Conservation (phyloP, 78 protist species). For the Cavenderia fasciculata region DNA sequence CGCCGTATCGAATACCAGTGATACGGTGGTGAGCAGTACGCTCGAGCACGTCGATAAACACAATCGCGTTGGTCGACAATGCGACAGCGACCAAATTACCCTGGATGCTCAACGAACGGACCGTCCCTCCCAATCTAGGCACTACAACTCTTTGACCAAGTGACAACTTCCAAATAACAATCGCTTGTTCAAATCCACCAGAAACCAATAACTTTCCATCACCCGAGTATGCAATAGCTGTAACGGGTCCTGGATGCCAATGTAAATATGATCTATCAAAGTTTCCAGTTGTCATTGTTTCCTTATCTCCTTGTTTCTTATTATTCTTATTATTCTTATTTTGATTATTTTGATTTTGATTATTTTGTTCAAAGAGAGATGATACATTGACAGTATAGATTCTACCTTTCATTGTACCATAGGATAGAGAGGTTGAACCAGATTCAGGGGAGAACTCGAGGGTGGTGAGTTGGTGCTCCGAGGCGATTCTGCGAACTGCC, state of each 20-base stretch:
- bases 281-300: no score
- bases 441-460: no score
- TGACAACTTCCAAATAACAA: constrained; percentile 10
- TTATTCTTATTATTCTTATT: no score
- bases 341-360: background rate
- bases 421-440: background rate
- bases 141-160: constrained; percentile 4
- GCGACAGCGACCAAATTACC: background rate
- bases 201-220: constrained; percentile 45
- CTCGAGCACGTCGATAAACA: constrained; percentile 2
- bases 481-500: no score
- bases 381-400: no score
- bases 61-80: constrained; percentile 2
- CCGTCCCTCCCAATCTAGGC: constrained; percentile 59
- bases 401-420: background rate
- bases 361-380: background rate
- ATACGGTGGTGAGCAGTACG: background rate
- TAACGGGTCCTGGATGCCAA: constrained; percentile 57
- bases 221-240: background rate
- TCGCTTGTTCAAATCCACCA: constrained; percentile 47
- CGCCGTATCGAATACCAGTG: background rate
- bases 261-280: constrained; percentile 43
- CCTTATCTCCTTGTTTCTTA: no score
- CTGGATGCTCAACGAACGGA: background rate
- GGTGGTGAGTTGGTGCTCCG: no score